Conservation (phyloP, 108 stramenopile genomes). For the Skeletonema grethae region DNA sequence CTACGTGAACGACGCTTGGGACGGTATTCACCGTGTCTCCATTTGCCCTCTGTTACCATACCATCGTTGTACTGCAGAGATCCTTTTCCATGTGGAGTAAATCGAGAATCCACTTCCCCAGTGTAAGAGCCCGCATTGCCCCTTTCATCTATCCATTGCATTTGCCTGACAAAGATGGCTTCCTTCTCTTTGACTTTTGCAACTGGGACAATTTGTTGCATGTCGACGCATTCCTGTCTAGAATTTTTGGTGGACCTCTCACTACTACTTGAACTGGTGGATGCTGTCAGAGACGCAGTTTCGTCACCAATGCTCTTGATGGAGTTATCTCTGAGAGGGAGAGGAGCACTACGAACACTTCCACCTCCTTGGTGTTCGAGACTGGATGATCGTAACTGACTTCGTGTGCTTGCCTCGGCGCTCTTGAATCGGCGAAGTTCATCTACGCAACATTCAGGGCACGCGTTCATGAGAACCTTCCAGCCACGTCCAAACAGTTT, state of each 20-base stretch:
- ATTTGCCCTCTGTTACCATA: conserved; percentile 32
- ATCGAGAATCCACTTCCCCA: conserved; percentile 29
- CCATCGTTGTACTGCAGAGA: conserved; percentile 29
- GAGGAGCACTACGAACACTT: neutral
- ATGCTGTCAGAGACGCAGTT: neutral
- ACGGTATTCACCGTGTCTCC: conserved; percentile 35
- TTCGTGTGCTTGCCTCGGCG: conserved; percentile 4
- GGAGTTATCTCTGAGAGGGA: neutral
- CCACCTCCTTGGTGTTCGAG: neutral
- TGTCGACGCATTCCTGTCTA: conserved; percentile 12
- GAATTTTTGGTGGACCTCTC: neutral
- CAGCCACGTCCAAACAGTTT: conserved; percentile 45
- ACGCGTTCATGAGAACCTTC: conserved; percentile 50
- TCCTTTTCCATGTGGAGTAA: conserved; percentile 40
- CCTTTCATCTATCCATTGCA: conserved; percentile 38
- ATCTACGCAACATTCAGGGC: conserved; percentile 49
- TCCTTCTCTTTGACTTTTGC: neutral
- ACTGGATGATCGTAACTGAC: neutral
- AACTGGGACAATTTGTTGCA: neutral
- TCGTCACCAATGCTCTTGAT: neutral
- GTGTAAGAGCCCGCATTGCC: conserved; percentile 38
- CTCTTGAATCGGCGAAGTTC: conserved; percentile 30
- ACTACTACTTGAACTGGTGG: conserved; percentile 1
- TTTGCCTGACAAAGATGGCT: conserved; percentile 28
- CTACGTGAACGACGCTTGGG: conserved; percentile 3